Conservation (phyloP, 768 basidiomycete species). For the Dentipellis sp. region DNA sequence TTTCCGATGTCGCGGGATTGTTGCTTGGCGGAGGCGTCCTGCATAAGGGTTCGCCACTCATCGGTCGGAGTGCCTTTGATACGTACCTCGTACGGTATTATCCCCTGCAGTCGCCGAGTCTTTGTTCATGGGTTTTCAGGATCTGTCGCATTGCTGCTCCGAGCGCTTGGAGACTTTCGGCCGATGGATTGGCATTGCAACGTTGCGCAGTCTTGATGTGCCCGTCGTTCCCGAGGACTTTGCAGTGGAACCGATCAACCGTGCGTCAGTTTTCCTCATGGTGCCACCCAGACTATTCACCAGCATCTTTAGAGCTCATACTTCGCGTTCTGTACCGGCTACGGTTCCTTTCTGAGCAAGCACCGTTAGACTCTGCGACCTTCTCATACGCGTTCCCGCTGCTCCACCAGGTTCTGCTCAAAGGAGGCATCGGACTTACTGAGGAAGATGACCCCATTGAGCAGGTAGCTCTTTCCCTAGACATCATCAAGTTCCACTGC, state of each 20-base stretch:
- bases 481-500: slow-evolving; percentile 62
- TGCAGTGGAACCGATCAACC: slow-evolving; percentile 57
- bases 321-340: slow-evolving; percentile 82
- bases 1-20: slow-evolving; percentile 48
- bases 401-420: slow-evolving; percentile 53
- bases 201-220: slow-evolving; percentile 63
- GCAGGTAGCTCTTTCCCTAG: slow-evolving; percentile 68
- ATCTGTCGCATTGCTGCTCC: slow-evolving; percentile 62
- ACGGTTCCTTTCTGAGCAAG: slow-evolving; percentile 70
- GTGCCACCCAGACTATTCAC: not conserved
- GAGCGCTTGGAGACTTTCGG: slow-evolving; percentile 61
- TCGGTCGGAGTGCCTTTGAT: slow-evolving; percentile 54
- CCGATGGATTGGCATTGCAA: slow-evolving; percentile 75
- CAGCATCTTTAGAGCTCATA: slow-evolving; percentile 48
- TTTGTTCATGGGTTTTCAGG: slow-evolving; percentile 27
- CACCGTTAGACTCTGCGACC: slow-evolving; percentile 77
- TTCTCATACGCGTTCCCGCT: slow-evolving; percentile 78
- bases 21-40: slow-evolving; percentile 57
- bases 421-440: slow-evolving; percentile 56
- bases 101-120: not conserved
- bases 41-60: slow-evolving; percentile 48
- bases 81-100: slow-evolving; percentile 64
- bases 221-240: slow-evolving; percentile 63
- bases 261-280: slow-evolving; percentile 23
- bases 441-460: slow-evolving; percentile 72